Conservation (phyloP, 148 eudicot genomes). For the Rheum nobile region DNA sequence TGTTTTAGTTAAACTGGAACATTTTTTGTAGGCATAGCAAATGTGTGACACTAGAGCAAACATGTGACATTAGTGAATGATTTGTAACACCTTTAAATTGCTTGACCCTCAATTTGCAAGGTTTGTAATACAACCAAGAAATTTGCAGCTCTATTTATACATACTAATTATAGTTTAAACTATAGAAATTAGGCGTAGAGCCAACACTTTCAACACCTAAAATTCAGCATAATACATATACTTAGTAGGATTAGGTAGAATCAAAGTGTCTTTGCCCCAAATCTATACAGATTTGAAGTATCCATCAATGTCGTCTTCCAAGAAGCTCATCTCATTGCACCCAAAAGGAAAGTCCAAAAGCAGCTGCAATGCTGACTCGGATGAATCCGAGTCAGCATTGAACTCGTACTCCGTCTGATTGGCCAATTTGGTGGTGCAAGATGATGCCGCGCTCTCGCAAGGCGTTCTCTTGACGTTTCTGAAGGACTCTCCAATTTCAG, state of each 20-base stretch:
- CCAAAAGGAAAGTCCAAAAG: slow-evolving; percentile 60
- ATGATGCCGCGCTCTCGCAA: slow-evolving; percentile 30
- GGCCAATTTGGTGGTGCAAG: slow-evolving; percentile 2
- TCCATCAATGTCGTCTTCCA: slow-evolving; percentile 35
- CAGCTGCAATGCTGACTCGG: slow-evolving; percentile 58
- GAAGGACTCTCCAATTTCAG: slow-evolving; percentile 78
- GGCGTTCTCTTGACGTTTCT: slow-evolving; percentile 23
- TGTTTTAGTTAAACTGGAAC: too few relatives aligned
- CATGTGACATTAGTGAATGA: neutral
- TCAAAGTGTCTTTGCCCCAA: too few relatives aligned
- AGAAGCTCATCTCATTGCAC: slow-evolving; percentile 77
- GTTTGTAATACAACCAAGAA: neutral
- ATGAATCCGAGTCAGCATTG: slow-evolving; percentile 49
- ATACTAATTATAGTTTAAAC: neutral
- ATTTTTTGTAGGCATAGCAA: neutral
- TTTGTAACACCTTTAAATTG: neutral
- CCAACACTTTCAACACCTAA: neutral
- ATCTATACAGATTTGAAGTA: slow-evolving; percentile 10
- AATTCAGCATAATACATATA: neutral
- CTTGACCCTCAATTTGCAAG: neutral
- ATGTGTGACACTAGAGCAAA: neutral
- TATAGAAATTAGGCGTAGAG: neutral
- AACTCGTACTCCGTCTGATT: neutral
- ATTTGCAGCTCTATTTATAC: neutral
- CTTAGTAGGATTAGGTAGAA: neutral